These are phyloP conservation scores for Toxoplasma gondii DNA, from an alignment of 169 alveolate species.

Conservation along the genomic window DNA sequence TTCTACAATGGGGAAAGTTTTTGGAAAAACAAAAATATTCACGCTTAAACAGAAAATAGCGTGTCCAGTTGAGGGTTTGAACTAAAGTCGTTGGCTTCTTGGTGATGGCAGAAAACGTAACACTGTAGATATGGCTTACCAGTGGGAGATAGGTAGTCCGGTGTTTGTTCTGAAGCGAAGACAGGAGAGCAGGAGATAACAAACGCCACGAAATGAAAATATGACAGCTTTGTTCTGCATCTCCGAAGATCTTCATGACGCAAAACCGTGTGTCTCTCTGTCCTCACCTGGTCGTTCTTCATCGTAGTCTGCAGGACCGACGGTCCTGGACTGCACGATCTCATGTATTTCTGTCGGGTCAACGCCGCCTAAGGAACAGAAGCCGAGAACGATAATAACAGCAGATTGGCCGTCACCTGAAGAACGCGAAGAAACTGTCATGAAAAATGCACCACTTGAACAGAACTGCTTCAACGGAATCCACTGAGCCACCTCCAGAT, in stretches of 20 bases:
- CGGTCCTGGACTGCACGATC: not conserved
- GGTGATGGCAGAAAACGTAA: not conserved
- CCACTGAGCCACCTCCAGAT: not conserved
- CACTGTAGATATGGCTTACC: not conserved
- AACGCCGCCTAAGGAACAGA: slow-evolving; percentile 3
- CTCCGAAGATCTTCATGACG: not conserved
- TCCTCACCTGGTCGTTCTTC: slow-evolving; percentile 13
- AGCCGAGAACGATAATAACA: not conserved
- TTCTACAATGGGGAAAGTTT: too few relatives aligned
- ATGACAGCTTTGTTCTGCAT: not conserved
- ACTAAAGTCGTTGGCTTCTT: too few relatives aligned
- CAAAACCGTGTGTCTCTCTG: not conserved
- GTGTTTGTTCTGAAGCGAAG: not conserved
- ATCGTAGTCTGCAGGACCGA: slow-evolving; percentile 1
- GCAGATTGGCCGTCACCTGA: not conserved
- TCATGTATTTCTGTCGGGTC: not conserved
- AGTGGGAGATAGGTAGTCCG: slow-evolving; percentile 4
- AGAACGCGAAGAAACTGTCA: not conserved
- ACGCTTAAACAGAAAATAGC: too few relatives aligned
- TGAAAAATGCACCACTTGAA: too few relatives aligned
- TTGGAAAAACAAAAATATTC: too few relatives aligned
- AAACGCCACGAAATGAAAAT: not conserved
- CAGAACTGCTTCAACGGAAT: not conserved
- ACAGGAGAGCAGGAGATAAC: not conserved
- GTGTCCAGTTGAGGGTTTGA: too few relatives aligned